Base-by-base conservation (phyloP, 164 flowering plant genomes). In the Liquidambar formosana region DNA sequence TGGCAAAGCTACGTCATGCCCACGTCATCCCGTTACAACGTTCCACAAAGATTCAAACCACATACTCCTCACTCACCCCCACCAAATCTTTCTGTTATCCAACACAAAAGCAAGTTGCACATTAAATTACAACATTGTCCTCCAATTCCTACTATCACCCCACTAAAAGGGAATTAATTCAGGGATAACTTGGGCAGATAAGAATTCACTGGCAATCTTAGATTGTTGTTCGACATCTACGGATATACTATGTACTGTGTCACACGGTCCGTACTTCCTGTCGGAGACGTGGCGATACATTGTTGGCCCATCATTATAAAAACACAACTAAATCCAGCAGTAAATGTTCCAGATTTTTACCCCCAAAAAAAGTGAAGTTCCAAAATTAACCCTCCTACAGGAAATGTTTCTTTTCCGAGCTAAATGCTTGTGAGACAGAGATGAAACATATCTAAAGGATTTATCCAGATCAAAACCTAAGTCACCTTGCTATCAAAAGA, bases 1-100 rank as follows among this genome's bases (percentile, higher is more conserved):
- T 73, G 76, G 67, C 71, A 44, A 1, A 1, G 1, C 4, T 10
- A 13, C 57, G 68, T 71, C 74, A 64, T 23, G 8, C 57, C 63
- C 41, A 61, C 66, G 59, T 69, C 72, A 69, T 61, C 38, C 27
- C 26, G 25, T 14, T 57, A 2, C 25, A 38, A 68, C 45, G 8
- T 23, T 22, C 49, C 60, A 57, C 11, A 54, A 54, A 9, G 5
- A 5, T 54, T 10, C 5, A 53, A 4, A 33, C 41, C 41, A 33
- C 41, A 33, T 6, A 33, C 6, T 33, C 57, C 57, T 49, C 53
- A 8, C 12, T 19, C 23, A 19, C 23, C 21, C 21, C 57, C 33
- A 26, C 28, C 10, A 23, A 57, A 57, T 57, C 38, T 26, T 22
- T 12, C 23, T 26, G 33, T 1, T 3, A 57, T 22, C 60, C 6